These are phyloP conservation scores for Fagus sylvatica DNA, from an alignment of 306 rosid species.

Conservation along the genomic window DNA sequence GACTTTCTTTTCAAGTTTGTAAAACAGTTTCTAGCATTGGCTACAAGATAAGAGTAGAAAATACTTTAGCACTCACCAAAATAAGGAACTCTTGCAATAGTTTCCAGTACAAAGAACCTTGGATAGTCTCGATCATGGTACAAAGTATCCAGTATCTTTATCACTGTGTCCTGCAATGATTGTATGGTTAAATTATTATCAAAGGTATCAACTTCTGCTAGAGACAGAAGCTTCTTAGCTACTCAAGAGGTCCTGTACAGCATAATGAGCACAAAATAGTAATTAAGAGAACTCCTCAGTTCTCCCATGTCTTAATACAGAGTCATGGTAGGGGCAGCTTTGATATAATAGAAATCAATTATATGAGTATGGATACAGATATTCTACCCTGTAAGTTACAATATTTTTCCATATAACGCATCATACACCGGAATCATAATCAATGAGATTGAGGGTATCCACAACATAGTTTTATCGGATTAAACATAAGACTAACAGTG, in stretches of 20 bases:
- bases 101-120: slow-evolving; percentile 91
- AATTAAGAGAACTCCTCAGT: neutral
- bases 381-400: neutral
- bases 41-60: neutral
- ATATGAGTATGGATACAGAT: neutral
- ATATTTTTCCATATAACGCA: neutral
- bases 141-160: slow-evolving; percentile 73
- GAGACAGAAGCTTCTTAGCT: slow-evolving; percentile 4
- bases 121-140: slow-evolving; percentile 82
- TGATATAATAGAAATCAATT: neutral
- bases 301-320: neutral
- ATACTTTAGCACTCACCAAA: slow-evolving; percentile 61
- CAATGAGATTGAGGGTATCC: neutral
- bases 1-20: neutral
- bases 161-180: slow-evolving; percentile 82
- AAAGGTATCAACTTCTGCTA: slow-evolving; percentile 1
- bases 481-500: neutral
- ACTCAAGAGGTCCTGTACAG: neutral
- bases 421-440: neutral
- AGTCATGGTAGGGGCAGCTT: neutral
- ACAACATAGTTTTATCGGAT: neutral
- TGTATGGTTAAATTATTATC: slow-evolving; percentile 9
- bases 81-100: slow-evolving; percentile 98
- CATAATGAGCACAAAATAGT: neutral
- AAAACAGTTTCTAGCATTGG: neutral